phyloP scores from a whole-genome alignment of 108 stramenopile genomes.

The Nitzschia palea region DNA sequence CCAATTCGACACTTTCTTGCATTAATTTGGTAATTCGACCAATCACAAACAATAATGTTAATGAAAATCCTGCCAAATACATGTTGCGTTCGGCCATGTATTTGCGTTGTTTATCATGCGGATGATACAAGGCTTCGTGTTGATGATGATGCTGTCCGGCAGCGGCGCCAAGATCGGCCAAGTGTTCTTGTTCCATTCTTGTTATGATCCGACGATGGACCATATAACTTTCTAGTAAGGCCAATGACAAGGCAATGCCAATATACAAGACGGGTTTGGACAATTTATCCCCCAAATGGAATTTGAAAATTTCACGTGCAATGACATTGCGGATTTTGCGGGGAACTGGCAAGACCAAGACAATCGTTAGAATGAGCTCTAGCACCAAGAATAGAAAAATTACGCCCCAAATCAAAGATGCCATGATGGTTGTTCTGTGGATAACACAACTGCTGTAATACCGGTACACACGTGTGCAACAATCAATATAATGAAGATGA shows the following conservation, averaged over 20 bases:
- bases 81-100: constrained; percentile 41
- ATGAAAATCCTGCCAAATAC: constrained; percentile 41
- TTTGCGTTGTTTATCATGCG: constrained; percentile 28
- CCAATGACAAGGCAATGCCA: constrained; percentile 10
- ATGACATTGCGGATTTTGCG: constrained; percentile 28
- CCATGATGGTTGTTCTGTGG: constrained; percentile 21
- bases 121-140: background rate
- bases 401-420: constrained; percentile 29
- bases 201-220: background rate
- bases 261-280: constrained; percentile 17
- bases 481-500: too few species aligned
- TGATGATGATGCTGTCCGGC: too few species aligned
- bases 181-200: constrained; percentile 15
- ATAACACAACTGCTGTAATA: too few species aligned
- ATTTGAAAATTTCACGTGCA: constrained; percentile 16
- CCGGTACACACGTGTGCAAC: too few species aligned
- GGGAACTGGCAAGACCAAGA: constrained; percentile 29
- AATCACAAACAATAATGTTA: constrained; percentile 47
- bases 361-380: constrained; percentile 18
- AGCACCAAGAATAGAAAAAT: constrained; percentile 17
- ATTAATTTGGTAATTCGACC: constrained; percentile 33
- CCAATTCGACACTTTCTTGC: constrained; percentile 40
- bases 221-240: constrained; percentile 16
- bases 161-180: too few species aligned
- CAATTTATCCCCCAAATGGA: constrained; percentile 16